Percentiles rank a stretch among this genome's conserved stretches.
Conservation (phyloP, 495 filamentous ascomycete species). For the Staphylotrichum longicolle region DNA sequence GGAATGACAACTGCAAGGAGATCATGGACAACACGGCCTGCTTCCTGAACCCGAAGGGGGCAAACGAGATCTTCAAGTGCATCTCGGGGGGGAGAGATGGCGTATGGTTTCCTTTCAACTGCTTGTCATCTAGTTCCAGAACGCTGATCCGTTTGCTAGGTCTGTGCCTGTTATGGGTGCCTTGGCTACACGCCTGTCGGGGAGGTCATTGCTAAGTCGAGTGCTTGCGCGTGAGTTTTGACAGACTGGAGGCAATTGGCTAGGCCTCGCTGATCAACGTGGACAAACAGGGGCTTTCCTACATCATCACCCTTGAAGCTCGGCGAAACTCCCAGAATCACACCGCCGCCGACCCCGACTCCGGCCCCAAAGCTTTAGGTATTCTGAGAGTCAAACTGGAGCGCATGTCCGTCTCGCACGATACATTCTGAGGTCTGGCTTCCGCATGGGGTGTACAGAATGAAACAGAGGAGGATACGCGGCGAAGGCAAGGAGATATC, state of each 20-base stretch:
- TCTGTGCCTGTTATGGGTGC: conserved; percentile 28
- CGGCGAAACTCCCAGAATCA: conserved; percentile 1
- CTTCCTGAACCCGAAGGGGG: conserved; percentile 23
- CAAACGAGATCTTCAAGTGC: conserved; percentile 24
- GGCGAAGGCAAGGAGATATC: no score
- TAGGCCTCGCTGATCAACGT: not conserved
- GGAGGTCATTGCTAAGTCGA: conserved; percentile 21
- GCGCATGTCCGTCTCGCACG: no score
- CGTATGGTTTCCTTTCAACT: conserved; percentile 1
- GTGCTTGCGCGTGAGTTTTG: conserved; percentile 25
- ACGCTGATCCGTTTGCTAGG: conserved; percentile 8
- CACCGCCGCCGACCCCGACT: not conserved
- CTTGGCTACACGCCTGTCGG: conserved; percentile 21
- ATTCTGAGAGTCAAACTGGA: no score
- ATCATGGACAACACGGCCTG: conserved; percentile 33
- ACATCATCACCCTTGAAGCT: conserved; percentile 6
- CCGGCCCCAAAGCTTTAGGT: not conserved
- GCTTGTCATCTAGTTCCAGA: not conserved
- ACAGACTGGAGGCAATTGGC: not conserved
- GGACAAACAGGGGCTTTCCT: not conserved
- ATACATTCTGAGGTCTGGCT: no score
- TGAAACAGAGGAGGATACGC: no score
- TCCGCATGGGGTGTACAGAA: no score
- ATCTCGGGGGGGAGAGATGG: conserved; percentile 21
- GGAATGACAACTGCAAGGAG: conserved; percentile 26